Percentiles rank a stretch among this genome's conserved stretches.
Evolutionary conservation across 106 monocot species (phyloP).

Genomic region (Acanthochlamys bracteata): DNA sequence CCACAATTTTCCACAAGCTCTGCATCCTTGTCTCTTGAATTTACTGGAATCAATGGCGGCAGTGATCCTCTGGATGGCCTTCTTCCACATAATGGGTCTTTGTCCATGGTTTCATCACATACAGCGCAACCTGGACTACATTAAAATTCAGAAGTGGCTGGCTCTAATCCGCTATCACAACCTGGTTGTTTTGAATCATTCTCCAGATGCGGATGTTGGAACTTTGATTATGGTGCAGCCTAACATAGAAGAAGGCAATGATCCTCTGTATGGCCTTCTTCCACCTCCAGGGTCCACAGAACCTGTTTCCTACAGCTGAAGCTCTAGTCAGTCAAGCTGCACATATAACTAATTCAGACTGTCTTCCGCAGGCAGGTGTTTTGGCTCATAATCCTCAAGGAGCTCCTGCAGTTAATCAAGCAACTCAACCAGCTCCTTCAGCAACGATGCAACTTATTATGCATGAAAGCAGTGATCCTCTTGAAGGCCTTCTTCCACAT

Average conservation of each 20-base stretch:
- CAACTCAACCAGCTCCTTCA: too few relatives aligned
- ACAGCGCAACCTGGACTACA: slow-evolving; percentile 11
- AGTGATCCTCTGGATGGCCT: slow-evolving; percentile 8
- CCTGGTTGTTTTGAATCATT: not conserved
- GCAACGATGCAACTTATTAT: too few relatives aligned
- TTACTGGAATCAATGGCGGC: not conserved
- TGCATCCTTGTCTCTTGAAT: not conserved
- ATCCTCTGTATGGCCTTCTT: too few relatives aligned
- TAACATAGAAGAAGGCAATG: too few relatives aligned
- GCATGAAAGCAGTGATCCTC: not conserved
- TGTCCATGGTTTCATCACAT: slow-evolving; percentile 13
- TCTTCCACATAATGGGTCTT: slow-evolving; percentile 1
- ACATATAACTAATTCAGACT: slow-evolving; percentile 5
- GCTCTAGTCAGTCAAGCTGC: not conserved
- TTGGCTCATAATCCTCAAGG: not conserved
- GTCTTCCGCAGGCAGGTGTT: slow-evolving; percentile 14
- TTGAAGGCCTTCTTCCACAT: slow-evolving; percentile 6
- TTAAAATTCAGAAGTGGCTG: too few relatives aligned
- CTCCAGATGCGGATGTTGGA: not conserved
- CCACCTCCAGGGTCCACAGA: too few relatives aligned
- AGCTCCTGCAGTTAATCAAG: not conserved
- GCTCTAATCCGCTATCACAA: too few relatives aligned
- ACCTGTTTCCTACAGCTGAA: too few relatives aligned
- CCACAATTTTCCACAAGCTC: not conserved
- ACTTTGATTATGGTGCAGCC: too few relatives aligned